phyloP scores from a whole-genome alignment of 2,329 filamentous ascomycete genomes.

The Phyllosticta citriasiana region DNA sequence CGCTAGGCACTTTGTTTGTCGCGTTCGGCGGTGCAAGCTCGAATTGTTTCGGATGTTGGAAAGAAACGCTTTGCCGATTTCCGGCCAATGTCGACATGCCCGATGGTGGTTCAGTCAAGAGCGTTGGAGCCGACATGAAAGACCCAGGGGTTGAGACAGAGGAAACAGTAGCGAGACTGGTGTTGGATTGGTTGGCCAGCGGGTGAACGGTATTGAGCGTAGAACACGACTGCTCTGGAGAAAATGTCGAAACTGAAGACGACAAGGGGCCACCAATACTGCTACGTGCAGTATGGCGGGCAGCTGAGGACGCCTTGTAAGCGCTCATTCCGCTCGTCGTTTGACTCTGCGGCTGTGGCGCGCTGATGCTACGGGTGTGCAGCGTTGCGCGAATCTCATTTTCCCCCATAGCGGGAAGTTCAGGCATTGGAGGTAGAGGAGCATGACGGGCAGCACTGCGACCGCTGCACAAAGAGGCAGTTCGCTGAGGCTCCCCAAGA shows the following conservation, averaged over 20 bases:
- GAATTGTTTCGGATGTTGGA: slow-evolving; percentile 25
- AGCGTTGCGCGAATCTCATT: neutral
- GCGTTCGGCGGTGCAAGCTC: slow-evolving; percentile 11
- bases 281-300: neutral
- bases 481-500: slow-evolving; percentile 10
- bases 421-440: slow-evolving; percentile 2
- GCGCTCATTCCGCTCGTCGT: neutral
- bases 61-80: neutral
- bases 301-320: neutral
- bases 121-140: neutral
- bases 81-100: neutral
- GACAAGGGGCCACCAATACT: neutral
- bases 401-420: neutral
- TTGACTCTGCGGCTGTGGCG: neutral
- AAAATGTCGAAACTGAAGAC: neutral
- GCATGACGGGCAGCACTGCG: neutral
- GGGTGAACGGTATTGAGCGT: neutral
- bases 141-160: neutral
- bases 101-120: neutral
- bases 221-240: neutral
- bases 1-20: slow-evolving; percentile 16
- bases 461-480: neutral
- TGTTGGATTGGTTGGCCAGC: neutral
- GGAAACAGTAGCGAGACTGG: neutral
- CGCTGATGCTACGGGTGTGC: neutral